A percentile compares a stretch with the other conserved stretches of the same genome.
phyloP scores from a whole-genome alignment of 23 red algal genomes.

The Gracilaria domingensis region DNA sequence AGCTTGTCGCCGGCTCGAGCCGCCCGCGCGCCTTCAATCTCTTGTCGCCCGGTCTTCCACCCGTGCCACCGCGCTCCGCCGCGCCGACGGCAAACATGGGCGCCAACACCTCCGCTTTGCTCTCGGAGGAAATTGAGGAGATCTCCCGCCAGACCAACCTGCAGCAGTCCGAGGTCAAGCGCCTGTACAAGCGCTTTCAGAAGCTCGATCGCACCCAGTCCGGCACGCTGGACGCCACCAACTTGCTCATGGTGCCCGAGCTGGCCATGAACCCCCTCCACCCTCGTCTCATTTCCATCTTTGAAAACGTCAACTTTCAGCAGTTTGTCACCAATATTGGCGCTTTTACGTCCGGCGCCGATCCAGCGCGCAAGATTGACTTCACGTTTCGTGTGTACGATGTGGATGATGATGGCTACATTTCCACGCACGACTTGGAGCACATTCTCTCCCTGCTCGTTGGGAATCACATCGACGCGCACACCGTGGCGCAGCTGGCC shows the following conservation, averaged over 20 bases:
- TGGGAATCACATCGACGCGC: constrained; percentile 80
- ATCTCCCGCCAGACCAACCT: constrained; percentile 83
- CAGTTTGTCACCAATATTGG: constrained; percentile 88
- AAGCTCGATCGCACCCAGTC: constrained; percentile 96
- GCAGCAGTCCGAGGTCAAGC: constrained; percentile 76
- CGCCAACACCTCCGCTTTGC: constrained; percentile 94
- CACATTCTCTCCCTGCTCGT: constrained; percentile 87
- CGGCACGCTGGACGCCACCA: constrained; percentile 83
- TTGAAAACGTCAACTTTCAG: constrained; percentile 93
- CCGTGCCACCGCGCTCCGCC: background rate
- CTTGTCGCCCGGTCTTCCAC: background rate
- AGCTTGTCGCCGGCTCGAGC: background rate
- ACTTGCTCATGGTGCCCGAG: constrained; percentile 96
- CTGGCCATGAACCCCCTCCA: constrained; percentile 98
- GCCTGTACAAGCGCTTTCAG: constrained; percentile 98
- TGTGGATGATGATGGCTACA: constrained; percentile 92
- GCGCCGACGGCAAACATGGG: constrained; percentile 44
- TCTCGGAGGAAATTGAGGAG: constrained; percentile 96
- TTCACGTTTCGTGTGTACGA: constrained; percentile 97
- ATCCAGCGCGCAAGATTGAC: constrained; percentile 73
- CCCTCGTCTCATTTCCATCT: constrained; percentile 87
- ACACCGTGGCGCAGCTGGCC: constrained; percentile 45
- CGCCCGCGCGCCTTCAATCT: background rate
- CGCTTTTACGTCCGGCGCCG: constrained; percentile 64
- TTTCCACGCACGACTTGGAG: constrained; percentile 70